Evolutionary conservation across 805 yeast species (phyloP).

Genomic region (Saturnispora sanitii): DNA sequence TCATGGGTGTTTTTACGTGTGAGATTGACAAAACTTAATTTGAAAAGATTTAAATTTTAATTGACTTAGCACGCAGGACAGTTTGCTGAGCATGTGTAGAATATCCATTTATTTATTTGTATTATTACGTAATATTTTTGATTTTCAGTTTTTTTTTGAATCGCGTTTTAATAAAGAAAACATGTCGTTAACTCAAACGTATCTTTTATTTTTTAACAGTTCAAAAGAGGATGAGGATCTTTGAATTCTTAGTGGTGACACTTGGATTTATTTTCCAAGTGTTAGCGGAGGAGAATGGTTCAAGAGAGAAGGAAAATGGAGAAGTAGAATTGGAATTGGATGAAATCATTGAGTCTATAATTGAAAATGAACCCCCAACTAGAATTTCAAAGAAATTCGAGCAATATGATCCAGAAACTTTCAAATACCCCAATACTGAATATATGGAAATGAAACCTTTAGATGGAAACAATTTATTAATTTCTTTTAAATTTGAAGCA

Average conservation of each 20-base stretch:
- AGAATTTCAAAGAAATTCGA: background rate
- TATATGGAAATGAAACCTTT: constrained; percentile 54
- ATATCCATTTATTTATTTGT: too few relatives aligned
- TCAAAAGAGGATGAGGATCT: background rate
- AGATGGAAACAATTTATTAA: constrained; percentile 57
- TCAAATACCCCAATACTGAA: constrained; percentile 47
- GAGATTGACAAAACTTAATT: constrained; percentile 17
- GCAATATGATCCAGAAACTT: background rate
- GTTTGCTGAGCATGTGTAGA: background rate
- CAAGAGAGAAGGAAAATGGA: background rate
- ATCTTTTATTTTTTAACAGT: too few relatives aligned
- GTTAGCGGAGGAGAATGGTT: background rate
- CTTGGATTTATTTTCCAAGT: background rate
- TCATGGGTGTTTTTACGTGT: constrained; percentile 26
- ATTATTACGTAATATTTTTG: background rate
- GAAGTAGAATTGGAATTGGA: background rate
- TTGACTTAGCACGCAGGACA: background rate
- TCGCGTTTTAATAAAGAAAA: background rate
- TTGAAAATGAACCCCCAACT: background rate
- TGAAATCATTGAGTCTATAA: background rate
- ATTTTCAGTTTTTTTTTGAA: background rate
- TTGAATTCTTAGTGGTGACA: background rate
- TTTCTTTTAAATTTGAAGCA: constrained; percentile 62
- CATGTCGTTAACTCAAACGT: background rate
- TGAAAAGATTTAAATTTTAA: constrained; percentile 8